Evolutionary conservation across 2,329 filamentous ascomycete species (phyloP).

Genomic region (Pseudocercospora crystallina): DNA sequence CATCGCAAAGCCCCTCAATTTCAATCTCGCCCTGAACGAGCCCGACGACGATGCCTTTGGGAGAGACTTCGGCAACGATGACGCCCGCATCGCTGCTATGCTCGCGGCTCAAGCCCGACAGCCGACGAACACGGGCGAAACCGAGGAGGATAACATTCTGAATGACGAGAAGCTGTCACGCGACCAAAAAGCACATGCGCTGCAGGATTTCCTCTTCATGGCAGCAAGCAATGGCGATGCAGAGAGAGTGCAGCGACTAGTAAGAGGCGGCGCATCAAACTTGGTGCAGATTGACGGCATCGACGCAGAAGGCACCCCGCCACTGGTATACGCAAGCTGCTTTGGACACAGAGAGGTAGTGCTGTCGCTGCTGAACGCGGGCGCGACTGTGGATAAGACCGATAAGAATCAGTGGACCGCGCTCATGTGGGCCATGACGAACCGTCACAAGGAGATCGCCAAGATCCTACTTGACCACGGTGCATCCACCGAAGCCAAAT

Average conservation of each 20-base stretch:
- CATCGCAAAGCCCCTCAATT: conserved; percentile 77
- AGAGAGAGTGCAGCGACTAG: conserved; percentile 72
- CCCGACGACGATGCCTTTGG: conserved; percentile 62
- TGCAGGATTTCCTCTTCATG: conserved; percentile 90
- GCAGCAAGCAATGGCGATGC: conserved; percentile 95
- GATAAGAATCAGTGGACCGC: conserved; percentile 97
- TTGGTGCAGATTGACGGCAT: conserved; percentile 83
- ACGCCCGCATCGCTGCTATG: conserved; percentile 91
- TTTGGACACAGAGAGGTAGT: conserved; percentile 95
- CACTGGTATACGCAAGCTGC: conserved; percentile 95
- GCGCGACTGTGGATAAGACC: conserved; percentile 86
- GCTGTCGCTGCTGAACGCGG: conserved; percentile 76
- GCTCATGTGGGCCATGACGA: conserved; percentile 99
- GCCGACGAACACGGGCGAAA: conserved; percentile 61
- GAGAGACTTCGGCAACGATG: conserved; percentile 68
- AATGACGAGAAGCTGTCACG: conserved; percentile 70
- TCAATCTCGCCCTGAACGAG: conserved; percentile 83
- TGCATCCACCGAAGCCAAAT: conserved; percentile 93
- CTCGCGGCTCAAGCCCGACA: conserved; percentile 84
- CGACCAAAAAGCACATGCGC: conserved; percentile 73
- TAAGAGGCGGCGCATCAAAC: conserved; percentile 69
- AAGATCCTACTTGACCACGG: conserved; percentile 90
- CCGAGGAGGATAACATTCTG: conserved; percentile 78
- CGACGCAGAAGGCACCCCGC: conserved; percentile 94
- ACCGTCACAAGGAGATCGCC: conserved; percentile 92